These are phyloP conservation scores for Exophiala xenobiotica DNA, from an alignment of 2,329 filamentous ascomycete species.

Conservation along the genomic window DNA sequence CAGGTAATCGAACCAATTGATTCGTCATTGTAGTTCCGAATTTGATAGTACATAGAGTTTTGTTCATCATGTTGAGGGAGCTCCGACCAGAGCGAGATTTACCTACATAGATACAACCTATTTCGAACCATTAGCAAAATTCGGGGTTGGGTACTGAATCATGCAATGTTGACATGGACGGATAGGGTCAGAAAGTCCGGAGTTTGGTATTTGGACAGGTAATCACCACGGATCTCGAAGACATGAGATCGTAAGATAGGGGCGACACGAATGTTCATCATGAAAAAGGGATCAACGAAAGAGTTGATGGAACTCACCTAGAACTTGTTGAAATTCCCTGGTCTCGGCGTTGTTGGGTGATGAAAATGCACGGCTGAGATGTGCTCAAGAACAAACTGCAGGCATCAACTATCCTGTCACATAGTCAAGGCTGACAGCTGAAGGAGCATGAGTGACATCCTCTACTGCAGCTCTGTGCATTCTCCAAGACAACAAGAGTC, in stretches of 20 bases:
- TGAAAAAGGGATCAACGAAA: constrained; percentile 32
- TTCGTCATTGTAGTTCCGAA: constrained; percentile 47
- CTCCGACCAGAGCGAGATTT: background rate
- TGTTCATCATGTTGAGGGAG: constrained; percentile 42
- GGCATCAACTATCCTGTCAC: too few species aligned
- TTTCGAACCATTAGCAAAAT: background rate
- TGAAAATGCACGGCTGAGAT: too few species aligned
- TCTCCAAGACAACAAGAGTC: too few species aligned
- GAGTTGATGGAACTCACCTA: constrained; percentile 10
- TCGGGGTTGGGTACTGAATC: background rate
- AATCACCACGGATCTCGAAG: constrained; percentile 53
- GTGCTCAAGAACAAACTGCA: too few species aligned
- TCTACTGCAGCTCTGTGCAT: too few species aligned
- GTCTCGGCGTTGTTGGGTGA: too few species aligned
- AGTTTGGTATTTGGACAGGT: constrained; percentile 60
- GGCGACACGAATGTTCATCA: constrained; percentile 64
- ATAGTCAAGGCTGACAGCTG: too few species aligned
- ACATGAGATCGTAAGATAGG: constrained; percentile 56
- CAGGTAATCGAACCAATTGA: constrained; percentile 51
- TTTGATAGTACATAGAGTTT: constrained; percentile 50
- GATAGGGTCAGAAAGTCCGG: constrained; percentile 52
- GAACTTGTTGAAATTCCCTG: too few species aligned
- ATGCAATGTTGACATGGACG: background rate
- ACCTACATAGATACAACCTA: background rate
- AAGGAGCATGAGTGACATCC: too few species aligned